phyloP scores from a whole-genome alignment of 495 filamentous ascomycete species.

The Collariella sp. region DNA sequence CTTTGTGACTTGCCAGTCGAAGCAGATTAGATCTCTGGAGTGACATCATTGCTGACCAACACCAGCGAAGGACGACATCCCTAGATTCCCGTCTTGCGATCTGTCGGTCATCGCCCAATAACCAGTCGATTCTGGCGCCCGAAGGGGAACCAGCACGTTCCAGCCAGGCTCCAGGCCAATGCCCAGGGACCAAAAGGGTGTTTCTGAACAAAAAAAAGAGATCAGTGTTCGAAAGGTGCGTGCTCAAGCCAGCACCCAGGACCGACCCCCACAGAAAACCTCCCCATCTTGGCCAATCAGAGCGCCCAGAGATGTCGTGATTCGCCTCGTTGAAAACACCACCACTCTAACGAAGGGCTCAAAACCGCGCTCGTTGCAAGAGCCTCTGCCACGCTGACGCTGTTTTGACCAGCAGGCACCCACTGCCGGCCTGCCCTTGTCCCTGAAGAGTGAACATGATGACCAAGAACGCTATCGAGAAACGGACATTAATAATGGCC shows the following conservation, averaged over 20 bases:
- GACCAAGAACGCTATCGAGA: constrained; percentile 6
- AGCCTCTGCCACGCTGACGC: constrained; percentile 2
- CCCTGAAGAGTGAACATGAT: neutral
- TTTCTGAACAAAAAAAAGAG: neutral
- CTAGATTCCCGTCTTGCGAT: no score
- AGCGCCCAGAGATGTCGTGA: constrained; percentile 28
- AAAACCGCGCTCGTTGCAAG: constrained; percentile 12
- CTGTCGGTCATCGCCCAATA: neutral
- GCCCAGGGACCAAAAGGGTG: neutral
- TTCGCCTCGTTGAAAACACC: constrained; percentile 28
- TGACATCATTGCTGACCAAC: constrained; percentile 10
- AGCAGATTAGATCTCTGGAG: neutral
- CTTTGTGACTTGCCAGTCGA: neutral
- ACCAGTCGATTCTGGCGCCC: no score
- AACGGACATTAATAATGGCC: constrained; percentile 21
- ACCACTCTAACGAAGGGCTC: constrained; percentile 23
- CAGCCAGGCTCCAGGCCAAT: neutral
- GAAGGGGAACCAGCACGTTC: no score
- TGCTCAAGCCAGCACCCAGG: neutral
- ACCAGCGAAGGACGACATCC: no score
- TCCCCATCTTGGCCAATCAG: constrained; percentile 22
- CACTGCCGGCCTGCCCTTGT: constrained; percentile 10
- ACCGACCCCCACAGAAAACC: constrained; percentile 21
- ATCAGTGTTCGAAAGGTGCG: neutral
- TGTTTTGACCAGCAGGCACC: neutral